A percentile compares a stretch with the other conserved stretches of the same genome.
Conservation (phyloP, 78 protist genomes). For the Speleostelium caveatum region DNA sequence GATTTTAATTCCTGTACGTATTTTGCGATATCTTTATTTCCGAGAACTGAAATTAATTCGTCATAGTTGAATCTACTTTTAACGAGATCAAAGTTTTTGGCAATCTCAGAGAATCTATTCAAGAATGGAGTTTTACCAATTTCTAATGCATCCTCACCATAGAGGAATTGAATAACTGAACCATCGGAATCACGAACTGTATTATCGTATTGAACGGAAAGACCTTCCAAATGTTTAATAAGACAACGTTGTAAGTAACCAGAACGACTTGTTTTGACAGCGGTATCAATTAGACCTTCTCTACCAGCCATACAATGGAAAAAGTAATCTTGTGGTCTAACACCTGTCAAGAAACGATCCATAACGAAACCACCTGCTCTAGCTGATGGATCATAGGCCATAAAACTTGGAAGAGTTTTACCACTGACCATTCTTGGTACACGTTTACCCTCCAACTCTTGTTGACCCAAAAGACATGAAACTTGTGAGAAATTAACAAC, state of each 20-base stretch:
- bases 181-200: slow-evolving; percentile 96
- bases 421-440: slow-evolving; percentile 97
- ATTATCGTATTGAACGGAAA: slow-evolving; percentile 91
- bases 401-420: slow-evolving; percentile 94
- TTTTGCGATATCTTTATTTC: slow-evolving; percentile 3
- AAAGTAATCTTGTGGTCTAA: slow-evolving; percentile 96
- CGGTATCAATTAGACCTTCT: slow-evolving; percentile 99
- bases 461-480: slow-evolving; percentile 98
- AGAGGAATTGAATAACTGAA: slow-evolving; percentile 94
- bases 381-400: slow-evolving; percentile 89
- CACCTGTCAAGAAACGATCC: slow-evolving; percentile 98
- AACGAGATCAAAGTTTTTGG: slow-evolving; percentile 78
- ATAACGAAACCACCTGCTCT: slow-evolving; percentile 95
- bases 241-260: slow-evolving; percentile 99
- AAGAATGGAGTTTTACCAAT: slow-evolving; percentile 78
- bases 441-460: slow-evolving; percentile 97
- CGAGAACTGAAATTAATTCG: slow-evolving; percentile 8
- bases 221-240: slow-evolving; percentile 97
- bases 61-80: slow-evolving; percentile 13
- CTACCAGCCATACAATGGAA: slow-evolving; percentile 99
- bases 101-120: slow-evolving; percentile 69
- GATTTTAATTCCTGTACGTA: slow-evolving; percentile 1
- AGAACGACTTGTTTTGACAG: slow-evolving; percentile 99
- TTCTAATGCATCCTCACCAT: slow-evolving; percentile 98
- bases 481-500: slow-evolving; percentile 98